Evolutionary conservation across 2,329 filamentous ascomycete genomes (phyloP), one percentile per base, ranked within the genome.

Genomic region (Xylariaceae sp.): DNA sequence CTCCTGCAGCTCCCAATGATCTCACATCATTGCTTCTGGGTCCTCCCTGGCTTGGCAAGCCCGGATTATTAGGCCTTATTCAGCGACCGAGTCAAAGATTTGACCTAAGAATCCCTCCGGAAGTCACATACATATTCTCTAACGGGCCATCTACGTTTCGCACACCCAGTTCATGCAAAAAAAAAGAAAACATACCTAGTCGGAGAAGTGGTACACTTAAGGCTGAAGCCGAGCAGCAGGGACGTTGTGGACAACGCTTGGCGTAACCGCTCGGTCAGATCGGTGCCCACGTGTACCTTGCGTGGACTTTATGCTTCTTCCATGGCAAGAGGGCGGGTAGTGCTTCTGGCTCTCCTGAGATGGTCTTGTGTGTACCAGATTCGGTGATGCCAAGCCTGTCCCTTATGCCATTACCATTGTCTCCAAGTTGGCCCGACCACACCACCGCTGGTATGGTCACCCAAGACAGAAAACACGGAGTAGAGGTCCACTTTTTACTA

Each of bases 231-330:
- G 32, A 46, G 47, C 34, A 46, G 41, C 51, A 41, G 40, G 37
- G 44, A 39, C 52, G 16, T 43, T 13, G 21, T 16, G 21, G 41
- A 43, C n/a, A 46, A 19, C 21, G 18, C 36, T 46, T 21, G 41
- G 41, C 46, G 26, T 34, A 43, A 19, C 47, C 46, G n/a, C 44
- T 3, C 26, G 18, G 18, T 29, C 30, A 30, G 21, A 30, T 39
- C 21, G 19, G 47, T 19, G 29, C 41, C 44, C 52, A 54, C 52
- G 47, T 54, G 52, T 30, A 43, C 15, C 16, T 42, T 47, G 42
- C 45, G 43, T 41, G 42, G 18, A 22, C 41, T 32, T 40, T 10
- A 46, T 18, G 41, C 41, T 40, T 45, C n/a, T 45, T 32, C 41
- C 12, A 29, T 29, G 21, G 21, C 21, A 18, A 34, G 19, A 36